Conservation (phyloP, 2,329 filamentous ascomycete species). For the Juglanconis juglandina region DNA sequence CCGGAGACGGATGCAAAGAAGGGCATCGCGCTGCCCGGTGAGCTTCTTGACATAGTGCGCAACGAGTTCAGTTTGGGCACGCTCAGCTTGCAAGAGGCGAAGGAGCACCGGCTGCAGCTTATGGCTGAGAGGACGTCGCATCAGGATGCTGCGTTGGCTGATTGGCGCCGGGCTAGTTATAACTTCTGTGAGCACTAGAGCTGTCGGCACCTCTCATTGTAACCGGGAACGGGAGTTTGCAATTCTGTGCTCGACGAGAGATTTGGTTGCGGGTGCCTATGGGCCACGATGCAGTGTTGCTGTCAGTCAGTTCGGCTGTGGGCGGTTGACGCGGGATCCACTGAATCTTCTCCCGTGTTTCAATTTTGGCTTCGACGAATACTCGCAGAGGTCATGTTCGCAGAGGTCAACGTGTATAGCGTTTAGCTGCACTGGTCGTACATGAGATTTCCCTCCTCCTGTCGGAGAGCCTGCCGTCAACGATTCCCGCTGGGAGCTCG, state of each 20-base stretch:
- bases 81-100: conserved; percentile 18
- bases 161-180: background rate
- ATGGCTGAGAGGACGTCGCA: conserved; percentile 13
- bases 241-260: background rate
- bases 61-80: background rate
- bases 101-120: conserved; percentile 16
- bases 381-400: no score
- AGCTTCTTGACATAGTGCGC: conserved; percentile 14
- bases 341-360: no score
- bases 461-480: no score
- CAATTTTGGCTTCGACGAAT: no score
- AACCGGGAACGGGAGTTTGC: no score
- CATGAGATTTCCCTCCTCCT: no score
- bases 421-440: no score
- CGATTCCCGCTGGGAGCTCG: no score
- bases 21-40: conserved; percentile 3
- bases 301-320: no score
- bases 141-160: background rate
- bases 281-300: no score
- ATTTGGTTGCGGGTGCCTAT: background rate
- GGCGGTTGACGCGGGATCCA: no score
- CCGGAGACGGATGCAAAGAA: background rate
- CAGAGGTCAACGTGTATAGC: no score
- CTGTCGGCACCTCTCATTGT: background rate
- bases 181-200: conserved; percentile 4